A percentile compares a stretch with the other conserved stretches of the same genome.
Conservation (phyloP, 495 filamentous ascomycete species). For the Cudoniella acicularis region DNA sequence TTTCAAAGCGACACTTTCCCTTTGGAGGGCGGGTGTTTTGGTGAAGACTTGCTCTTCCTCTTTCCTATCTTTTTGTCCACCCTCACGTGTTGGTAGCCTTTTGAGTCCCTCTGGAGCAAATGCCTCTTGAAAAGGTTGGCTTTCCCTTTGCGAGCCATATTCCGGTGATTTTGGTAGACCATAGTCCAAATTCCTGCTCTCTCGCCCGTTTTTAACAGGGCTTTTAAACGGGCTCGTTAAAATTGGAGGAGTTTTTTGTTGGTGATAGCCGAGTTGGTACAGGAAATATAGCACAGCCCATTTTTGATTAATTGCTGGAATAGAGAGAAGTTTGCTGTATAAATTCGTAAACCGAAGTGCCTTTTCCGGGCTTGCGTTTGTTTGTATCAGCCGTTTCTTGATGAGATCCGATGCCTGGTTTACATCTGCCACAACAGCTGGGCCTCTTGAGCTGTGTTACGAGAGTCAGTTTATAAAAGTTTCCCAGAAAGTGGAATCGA, state of each 20-base stretch:
- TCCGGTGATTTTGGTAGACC: slow-evolving; percentile 18
- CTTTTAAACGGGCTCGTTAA: slow-evolving; percentile 29
- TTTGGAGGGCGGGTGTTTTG: slow-evolving; percentile 18
- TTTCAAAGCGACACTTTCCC: slow-evolving; percentile 43
- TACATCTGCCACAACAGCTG: slow-evolving; percentile 43
- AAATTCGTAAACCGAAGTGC: slow-evolving; percentile 85
- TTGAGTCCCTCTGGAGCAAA: slow-evolving; percentile 50
- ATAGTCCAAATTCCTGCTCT: slow-evolving; percentile 8
- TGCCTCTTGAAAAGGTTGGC: slow-evolving; percentile 47
- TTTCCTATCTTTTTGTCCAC: slow-evolving; percentile 21
- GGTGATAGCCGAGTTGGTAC: slow-evolving; percentile 68
- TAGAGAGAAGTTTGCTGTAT: slow-evolving; percentile 78
- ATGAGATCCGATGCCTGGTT: slow-evolving; percentile 92
- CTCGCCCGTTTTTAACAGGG: slow-evolving; percentile 16
- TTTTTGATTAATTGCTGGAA: slow-evolving; percentile 90
- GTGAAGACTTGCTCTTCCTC: slow-evolving; percentile 23
- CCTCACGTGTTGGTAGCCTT: slow-evolving; percentile 16
- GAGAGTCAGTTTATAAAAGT: slow-evolving; percentile 8
- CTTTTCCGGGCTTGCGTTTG: slow-evolving; percentile 73
- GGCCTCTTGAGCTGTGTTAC: slow-evolving; percentile 17
- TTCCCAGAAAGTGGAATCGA: neutral
- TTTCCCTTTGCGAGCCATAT: slow-evolving; percentile 28
- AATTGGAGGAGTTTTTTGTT: slow-evolving; percentile 9
- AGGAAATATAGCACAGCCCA: slow-evolving; percentile 94
- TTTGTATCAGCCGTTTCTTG: slow-evolving; percentile 74